Evolutionary conservation across 345 rosid genomes (phyloP).

Genomic region (Lumnitzera littorea): DNA sequence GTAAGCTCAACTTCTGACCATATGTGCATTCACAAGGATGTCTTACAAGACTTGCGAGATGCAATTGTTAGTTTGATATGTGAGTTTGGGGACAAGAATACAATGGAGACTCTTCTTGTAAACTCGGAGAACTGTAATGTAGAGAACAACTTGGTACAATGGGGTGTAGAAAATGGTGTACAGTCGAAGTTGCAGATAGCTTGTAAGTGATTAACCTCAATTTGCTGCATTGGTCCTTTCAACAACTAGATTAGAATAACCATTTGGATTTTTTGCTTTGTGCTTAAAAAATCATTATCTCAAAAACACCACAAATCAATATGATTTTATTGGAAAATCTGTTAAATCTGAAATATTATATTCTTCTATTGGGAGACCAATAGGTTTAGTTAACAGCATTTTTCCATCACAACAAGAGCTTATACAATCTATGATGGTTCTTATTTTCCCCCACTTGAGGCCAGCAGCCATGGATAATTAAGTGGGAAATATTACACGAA

Average conservation of each 20-base stretch:
- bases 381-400: too few species aligned
- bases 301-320: too few species aligned
- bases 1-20: slow-evolving; percentile 18
- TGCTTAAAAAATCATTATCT: background rate
- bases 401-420: too few species aligned
- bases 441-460: too few species aligned
- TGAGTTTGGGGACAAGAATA: slow-evolving; percentile 23
- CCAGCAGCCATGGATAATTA: too few species aligned
- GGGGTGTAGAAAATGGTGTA: slow-evolving; percentile 65
- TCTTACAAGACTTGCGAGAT: slow-evolving; percentile 32
- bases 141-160: slow-evolving; percentile 42
- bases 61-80: slow-evolving; percentile 27
- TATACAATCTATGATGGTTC: too few species aligned
- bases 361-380: too few species aligned
- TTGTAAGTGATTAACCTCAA: slow-evolving; percentile 37
- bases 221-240: background rate
- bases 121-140: slow-evolving; percentile 29
- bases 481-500: too few species aligned
- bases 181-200: slow-evolving; percentile 57
- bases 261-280: background rate
- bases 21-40: slow-evolving; percentile 10
- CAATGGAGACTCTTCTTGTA: slow-evolving; percentile 19
- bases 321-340: too few species aligned
- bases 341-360: too few species aligned
- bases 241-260: too few species aligned